Conservation (phyloP, 2,329 filamentous ascomycete genomes). For the Zymoseptoria pseudotritici region DNA sequence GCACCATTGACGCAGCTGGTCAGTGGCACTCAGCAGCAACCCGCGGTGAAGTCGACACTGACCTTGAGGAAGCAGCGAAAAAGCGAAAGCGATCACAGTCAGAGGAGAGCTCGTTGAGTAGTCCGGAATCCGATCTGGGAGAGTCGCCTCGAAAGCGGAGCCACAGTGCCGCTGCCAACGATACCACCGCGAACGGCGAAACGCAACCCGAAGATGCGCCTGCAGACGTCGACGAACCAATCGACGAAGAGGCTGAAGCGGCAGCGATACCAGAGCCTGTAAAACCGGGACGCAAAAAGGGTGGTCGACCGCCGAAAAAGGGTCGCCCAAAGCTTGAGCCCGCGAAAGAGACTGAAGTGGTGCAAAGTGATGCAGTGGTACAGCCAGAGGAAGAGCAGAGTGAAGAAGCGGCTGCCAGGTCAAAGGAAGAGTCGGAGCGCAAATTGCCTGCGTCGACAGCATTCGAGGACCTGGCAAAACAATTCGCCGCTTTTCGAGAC, state of each 20-base stretch:
- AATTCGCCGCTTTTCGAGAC: constrained; percentile 79
- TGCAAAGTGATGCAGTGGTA: constrained; percentile 6
- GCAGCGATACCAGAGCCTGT: constrained; percentile 22
- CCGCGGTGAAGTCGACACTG: not conserved
- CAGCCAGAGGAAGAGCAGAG: constrained; percentile 19
- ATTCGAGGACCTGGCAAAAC: constrained; percentile 71
- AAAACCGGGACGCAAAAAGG: constrained; percentile 38
- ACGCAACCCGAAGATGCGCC: constrained; percentile 21
- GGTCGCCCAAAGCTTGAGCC: constrained; percentile 27
- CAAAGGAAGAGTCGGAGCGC: constrained; percentile 46
- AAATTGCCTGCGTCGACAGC: constrained; percentile 21
- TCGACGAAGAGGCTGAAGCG: constrained; percentile 24
- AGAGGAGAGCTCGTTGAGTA: constrained; percentile 33
- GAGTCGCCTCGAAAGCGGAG: constrained; percentile 30
- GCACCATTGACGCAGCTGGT: constrained; percentile 23
- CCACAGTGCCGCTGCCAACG: constrained; percentile 16
- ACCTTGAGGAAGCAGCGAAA: constrained; percentile 16
- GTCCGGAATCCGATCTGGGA: constrained; percentile 29
- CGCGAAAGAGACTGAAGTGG: constrained; percentile 15
- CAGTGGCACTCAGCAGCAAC: constrained; percentile 5
- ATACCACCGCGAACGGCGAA: constrained; percentile 26
- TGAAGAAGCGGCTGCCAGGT: constrained; percentile 34
- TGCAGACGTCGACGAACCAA: constrained; percentile 36
- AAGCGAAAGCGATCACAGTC: constrained; percentile 42
- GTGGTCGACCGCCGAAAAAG: constrained; percentile 14